Base-by-base conservation (phyloP, 1,139 yeast species). In the Suhomyces maxii region DNA sequence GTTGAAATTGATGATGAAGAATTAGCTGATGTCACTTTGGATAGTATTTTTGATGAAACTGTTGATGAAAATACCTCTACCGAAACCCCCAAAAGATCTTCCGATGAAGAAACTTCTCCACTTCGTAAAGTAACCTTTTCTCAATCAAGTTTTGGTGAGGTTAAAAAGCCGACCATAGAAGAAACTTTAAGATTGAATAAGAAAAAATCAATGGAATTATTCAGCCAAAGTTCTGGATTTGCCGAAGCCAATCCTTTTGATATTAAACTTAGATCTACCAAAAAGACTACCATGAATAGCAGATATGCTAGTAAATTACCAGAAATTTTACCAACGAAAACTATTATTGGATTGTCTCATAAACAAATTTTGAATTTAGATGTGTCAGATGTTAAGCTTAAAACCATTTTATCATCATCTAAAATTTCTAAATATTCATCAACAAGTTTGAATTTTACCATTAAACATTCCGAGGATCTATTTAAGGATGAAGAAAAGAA, bases 271-370 rank as follows among this genome's bases (percentile, higher is more conserved):
- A 62, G 69, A 48, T 56, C 72, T 8, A 63, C 68, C n/a, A 67
- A 60, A 42, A 60, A 60, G 14, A 54, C 63, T 11, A 63, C 63
- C 43, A 51, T 63, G 39, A 69, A 64, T 42, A 63, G 64, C 39
- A 64, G 62, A 43, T 65, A 61, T 44, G 51, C 67, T 2, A 72
- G 67, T 46, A 61, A 64, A 37, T 57, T 73, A 34, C 72, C 76
- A 1, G 68, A 62, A 44, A 61, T 71, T 28, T 62, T 54, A 35
- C 72, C 77, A 1, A 65, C 60, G 37, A 71, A 68, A 47, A 71
- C 77, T 11, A 72, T 74, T 35, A 67, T 72, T 50, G 79, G 79
- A 0, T 61, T 73, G 39, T 64, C 71, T 3, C 71, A 69, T 48
- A 58, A 62, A 41, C 78, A 73, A 48, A 68, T 73, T 26, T 58